Percentiles rank a stretch among this genome's conserved stretches.
These are phyloP conservation scores for Candida easanensis DNA, from an alignment of 805 yeast species.

Conservation along the genomic window DNA sequence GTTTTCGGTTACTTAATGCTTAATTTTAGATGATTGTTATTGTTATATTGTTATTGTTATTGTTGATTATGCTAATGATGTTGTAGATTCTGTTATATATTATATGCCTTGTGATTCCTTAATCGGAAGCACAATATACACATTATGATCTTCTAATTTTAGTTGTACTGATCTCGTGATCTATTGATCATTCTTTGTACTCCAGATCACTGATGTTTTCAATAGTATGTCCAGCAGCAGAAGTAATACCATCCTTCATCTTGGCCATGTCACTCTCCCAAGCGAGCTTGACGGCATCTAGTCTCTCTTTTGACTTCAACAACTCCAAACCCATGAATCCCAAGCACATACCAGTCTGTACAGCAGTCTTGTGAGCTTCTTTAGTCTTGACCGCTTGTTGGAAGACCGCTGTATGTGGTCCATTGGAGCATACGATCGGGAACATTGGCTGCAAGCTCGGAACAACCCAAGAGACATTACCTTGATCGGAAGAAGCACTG, in stretches of 20 bases:
- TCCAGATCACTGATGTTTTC: too few species aligned
- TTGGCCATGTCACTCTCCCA: conserved; percentile 6
- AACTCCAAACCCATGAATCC: conserved; percentile 7
- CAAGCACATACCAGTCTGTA: conserved; percentile 9
- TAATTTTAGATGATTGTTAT: too few species aligned
- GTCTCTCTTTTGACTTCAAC: conserved; percentile 4
- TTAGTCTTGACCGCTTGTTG: conserved; percentile 3
- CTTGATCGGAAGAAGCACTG: conserved; percentile 12
- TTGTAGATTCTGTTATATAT: too few species aligned
- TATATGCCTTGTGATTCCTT: too few species aligned
- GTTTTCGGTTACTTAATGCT: too few species aligned
- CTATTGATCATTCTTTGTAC: too few species aligned
- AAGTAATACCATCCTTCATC: background rate
- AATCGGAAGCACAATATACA: too few species aligned
- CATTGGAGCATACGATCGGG: background rate
- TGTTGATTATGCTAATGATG: too few species aligned
- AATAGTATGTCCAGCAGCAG: too few species aligned
- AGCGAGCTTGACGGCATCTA: conserved; percentile 5
- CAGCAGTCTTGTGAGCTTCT: conserved; percentile 7
- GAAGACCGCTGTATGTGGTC: conserved; percentile 12
- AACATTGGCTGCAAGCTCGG: conserved; percentile 12
- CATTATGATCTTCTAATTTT: too few species aligned
- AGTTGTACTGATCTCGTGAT: too few species aligned
- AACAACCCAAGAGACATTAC: conserved; percentile 11
- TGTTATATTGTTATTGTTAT: too few species aligned